A percentile compares a stretch with the other conserved stretches of the same genome.
These are phyloP conservation scores for Lactuca sativa DNA, from an alignment of 129 eudicot species.

Conservation along the genomic window DNA sequence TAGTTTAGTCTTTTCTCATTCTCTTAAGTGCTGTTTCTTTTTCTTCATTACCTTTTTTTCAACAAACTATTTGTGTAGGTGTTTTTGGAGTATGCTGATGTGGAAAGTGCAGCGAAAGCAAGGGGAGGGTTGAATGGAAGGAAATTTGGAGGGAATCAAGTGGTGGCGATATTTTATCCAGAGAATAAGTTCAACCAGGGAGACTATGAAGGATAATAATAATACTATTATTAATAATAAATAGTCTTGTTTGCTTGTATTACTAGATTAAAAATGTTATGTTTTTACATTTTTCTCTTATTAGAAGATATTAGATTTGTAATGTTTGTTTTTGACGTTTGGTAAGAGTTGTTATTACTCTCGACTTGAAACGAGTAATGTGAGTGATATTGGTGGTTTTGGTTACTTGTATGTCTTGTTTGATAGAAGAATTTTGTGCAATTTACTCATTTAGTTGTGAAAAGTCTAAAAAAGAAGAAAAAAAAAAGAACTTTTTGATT, in stretches of 20 bases:
- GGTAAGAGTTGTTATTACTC: slow-evolving; percentile 13
- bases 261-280: slow-evolving; percentile 13
- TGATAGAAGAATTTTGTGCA: not conserved
- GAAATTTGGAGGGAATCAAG: slow-evolving; percentile 90
- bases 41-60: no score
- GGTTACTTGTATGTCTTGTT: not conserved
- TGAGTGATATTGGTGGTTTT: not conserved
- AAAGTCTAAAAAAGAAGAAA: no score
- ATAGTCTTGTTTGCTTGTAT: slow-evolving; percentile 12
- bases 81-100: slow-evolving; percentile 72
- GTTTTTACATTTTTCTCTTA: not conserved
- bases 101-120: slow-evolving; percentile 73
- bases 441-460: no score
- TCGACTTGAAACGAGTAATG: not conserved
- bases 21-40: not conserved
- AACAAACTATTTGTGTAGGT: slow-evolving; percentile 42
- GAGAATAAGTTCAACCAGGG: slow-evolving; percentile 73
- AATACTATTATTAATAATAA: not conserved
- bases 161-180: slow-evolving; percentile 81
- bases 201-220: slow-evolving; percentile 64
- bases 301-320: slow-evolving; percentile 15
- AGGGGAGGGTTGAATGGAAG: slow-evolving; percentile 88
- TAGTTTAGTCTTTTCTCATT: slow-evolving; percentile 23
- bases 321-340: slow-evolving; percentile 20
- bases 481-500: no score